Conservation (phyloP, 257 asterid species). For the Nicotiana paniculata region DNA sequence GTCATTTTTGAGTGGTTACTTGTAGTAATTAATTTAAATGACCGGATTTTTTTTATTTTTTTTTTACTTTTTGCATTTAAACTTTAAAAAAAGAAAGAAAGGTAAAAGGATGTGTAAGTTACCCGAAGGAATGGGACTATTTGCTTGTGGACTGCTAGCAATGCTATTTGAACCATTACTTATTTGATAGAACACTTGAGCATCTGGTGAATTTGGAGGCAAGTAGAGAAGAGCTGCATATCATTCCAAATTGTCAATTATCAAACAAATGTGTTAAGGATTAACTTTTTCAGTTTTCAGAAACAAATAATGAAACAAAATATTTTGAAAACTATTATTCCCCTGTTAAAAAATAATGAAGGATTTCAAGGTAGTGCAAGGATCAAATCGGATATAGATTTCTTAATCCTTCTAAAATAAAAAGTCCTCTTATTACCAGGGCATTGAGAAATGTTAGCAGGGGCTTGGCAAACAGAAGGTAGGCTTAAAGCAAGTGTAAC, state of each 20-base stretch:
- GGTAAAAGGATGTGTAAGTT: not conserved
- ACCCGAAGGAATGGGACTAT: slow-evolving; percentile 22
- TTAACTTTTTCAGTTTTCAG: not conserved
- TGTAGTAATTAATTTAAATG: not conserved
- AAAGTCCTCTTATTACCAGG: slow-evolving; percentile 38
- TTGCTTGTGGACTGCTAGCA: slow-evolving; percentile 15
- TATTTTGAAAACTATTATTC: not conserved
- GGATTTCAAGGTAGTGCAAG: too few species aligned
- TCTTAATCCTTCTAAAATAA: too few species aligned
- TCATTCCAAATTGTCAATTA: not conserved
- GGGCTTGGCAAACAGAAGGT: slow-evolving; percentile 52
- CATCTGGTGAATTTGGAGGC: slow-evolving; percentile 77
- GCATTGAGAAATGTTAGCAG: slow-evolving; percentile 64
- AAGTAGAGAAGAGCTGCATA: slow-evolving; percentile 61
- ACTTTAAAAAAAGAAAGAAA: not conserved
- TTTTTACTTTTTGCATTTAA: not conserved
- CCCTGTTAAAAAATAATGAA: too few species aligned
- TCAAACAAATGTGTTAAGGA: not conserved
- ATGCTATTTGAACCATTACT: slow-evolving; percentile 20
- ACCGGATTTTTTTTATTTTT: too few species aligned
- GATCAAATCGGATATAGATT: too few species aligned
- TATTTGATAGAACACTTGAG: slow-evolving; percentile 57
- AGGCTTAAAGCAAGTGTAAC: slow-evolving; percentile 63
- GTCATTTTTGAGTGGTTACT: not conserved
- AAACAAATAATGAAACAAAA: not conserved